These are phyloP conservation scores for Aureobasidium sp. DNA, from an alignment of 2,329 filamentous ascomycete species.

Conservation along the genomic window DNA sequence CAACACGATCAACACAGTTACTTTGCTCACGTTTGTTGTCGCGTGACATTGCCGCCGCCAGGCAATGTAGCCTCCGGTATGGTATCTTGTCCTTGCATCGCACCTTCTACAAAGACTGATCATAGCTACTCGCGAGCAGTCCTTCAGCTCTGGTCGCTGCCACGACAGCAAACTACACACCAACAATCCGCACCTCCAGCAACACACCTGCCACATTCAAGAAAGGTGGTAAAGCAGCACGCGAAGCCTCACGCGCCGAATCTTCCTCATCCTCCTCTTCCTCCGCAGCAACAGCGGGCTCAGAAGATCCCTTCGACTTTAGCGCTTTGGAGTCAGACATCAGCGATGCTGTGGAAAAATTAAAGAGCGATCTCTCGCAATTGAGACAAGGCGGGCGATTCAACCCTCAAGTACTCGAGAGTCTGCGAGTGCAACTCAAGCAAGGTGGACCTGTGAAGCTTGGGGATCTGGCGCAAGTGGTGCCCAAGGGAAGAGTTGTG, in stretches of 20 bases:
- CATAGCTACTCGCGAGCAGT: neutral
- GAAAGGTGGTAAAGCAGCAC: slow-evolving; percentile 48
- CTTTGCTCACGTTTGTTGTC: slow-evolving; percentile 3
- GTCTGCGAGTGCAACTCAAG: slow-evolving; percentile 53
- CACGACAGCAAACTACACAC: neutral
- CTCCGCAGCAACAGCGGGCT: slow-evolving; percentile 28
- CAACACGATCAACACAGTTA: slow-evolving; percentile 8
- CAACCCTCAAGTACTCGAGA: slow-evolving; percentile 56
- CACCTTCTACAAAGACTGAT: neutral
- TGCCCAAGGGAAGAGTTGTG: slow-evolving; percentile 56
- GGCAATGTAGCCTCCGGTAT: slow-evolving; percentile 7
- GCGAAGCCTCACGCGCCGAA: slow-evolving; percentile 28
- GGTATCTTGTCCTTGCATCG: neutral
- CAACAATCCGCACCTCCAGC: slow-evolving; percentile 31
- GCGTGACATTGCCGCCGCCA: neutral
- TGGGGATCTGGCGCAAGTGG: slow-evolving; percentile 58
- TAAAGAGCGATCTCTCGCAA: slow-evolving; percentile 56
- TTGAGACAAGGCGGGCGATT: slow-evolving; percentile 55
- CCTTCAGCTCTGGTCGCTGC: neutral
- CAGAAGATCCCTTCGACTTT: slow-evolving; percentile 56
- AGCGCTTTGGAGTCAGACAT: slow-evolving; percentile 51
- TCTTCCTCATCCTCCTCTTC: slow-evolving; percentile 30
- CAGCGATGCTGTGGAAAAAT: slow-evolving; percentile 44
- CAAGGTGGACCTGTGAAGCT: slow-evolving; percentile 39
- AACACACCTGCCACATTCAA: slow-evolving; percentile 39